Base-by-base conservation (phyloP, 768 basidiomycete species). In the Tulasnella sp. region DNA sequence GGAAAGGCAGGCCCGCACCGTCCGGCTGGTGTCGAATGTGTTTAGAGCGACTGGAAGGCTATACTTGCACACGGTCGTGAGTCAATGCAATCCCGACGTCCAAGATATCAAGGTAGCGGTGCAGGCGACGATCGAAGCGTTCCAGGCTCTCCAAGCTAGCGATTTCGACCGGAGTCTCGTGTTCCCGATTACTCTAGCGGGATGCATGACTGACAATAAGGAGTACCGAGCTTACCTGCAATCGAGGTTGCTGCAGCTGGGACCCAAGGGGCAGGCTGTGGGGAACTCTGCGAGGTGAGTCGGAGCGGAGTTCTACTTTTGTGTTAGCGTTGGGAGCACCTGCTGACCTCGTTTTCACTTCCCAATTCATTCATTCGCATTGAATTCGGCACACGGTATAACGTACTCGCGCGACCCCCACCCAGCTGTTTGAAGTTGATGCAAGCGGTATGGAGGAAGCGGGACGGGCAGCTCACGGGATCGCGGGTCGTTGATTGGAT, bases 71-170 rank as follows among this genome's bases (percentile, higher is more conserved):
- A 88, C 91, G 20, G 91, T 95, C 80, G 86, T 94, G 69, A 92
- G 92, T 48, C 93, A 92, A 6, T 90, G 92, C 83, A 86, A 86
- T 80, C 92, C 93, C 92, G 92, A 90, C 81, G 91, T 93, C 35
- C 88, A 90, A 72, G 93, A 94, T 83, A 92, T 95, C 80, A 85
- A 83, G 76, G 84, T 86, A 55, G 89, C 88, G 11, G 89, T 92
- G 40, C 87, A 88, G 37, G 83, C 82, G 61, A 87, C 93, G 71
- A 85, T 89, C 74, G 87, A 88, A 69, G 84, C 87, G 29, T 82
- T 93, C 76, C 84, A 86, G 77, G 87, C 88, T 80, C 82, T 93
- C 74, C 88, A 87, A 37, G 84, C 88, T 57, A 90, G 77, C 39
- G 51, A 29, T 18, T 83, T 89, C 61, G 93, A 95, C 83, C 89